phyloP scores from a whole-genome alignment of 306 rosid genomes.

The Amphicarpaea edgeworthii region DNA sequence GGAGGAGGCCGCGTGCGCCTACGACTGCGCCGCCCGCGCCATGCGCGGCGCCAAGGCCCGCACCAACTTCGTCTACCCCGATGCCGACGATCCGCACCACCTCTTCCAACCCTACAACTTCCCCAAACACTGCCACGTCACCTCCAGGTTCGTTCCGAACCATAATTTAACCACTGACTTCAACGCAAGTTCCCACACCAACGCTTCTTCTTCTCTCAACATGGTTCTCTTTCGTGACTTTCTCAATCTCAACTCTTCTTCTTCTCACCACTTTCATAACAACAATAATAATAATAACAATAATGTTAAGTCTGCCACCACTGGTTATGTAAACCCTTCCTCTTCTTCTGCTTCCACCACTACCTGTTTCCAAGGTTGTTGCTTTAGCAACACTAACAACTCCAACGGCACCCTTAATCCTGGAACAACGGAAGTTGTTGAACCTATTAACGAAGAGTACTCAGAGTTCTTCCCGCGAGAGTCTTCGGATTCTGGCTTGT shows the following conservation, averaged over 20 bases:
- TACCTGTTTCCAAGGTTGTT: neutral
- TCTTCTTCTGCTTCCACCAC: neutral
- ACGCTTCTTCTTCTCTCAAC: constrained; percentile 47
- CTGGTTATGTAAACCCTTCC: neutral
- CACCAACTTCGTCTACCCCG: constrained; percentile 78
- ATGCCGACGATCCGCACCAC: constrained; percentile 20
- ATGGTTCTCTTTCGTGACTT: constrained; percentile 62
- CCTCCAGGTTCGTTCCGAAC: neutral
- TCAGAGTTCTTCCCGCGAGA: constrained; percentile 60
- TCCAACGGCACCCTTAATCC: neutral
- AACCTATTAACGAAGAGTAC: neutral
- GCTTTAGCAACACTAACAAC: neutral
- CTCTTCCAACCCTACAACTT: constrained; percentile 45
- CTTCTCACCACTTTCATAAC: constrained; percentile 22
- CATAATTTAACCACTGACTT: constrained; percentile 35
- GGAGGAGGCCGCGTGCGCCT: constrained; percentile 93
- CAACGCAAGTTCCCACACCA: neutral
- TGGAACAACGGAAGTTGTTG: neutral
- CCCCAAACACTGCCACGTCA: constrained; percentile 41
- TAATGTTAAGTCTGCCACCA: neutral
- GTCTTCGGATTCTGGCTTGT: constrained; percentile 65
- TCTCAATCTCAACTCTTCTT: constrained; percentile 48
- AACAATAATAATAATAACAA: neutral
- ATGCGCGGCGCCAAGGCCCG: constrained; percentile 92
- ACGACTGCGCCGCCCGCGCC: constrained; percentile 89